Conservation (phyloP, 345 rosid species). For the Capsella bursapastoris region DNA sequence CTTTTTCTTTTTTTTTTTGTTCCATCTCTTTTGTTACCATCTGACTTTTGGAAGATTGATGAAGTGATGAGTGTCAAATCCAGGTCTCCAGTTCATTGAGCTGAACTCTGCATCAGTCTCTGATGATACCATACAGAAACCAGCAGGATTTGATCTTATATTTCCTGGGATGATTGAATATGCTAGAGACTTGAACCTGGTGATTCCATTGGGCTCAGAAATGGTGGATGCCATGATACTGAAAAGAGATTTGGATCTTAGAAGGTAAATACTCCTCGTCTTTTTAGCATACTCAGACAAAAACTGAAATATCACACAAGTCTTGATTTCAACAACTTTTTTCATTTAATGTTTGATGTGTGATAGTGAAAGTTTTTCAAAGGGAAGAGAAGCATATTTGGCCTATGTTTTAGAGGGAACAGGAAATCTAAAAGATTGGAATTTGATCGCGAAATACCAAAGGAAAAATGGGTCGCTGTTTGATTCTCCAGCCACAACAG, state of each 20-base stretch:
- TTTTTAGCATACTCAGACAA: constrained; percentile 4
- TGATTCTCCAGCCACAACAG: constrained; percentile 90
- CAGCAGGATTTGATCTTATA: constrained; percentile 78
- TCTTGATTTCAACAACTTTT: neutral
- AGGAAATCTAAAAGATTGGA: constrained; percentile 62
- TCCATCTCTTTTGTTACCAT: constrained; percentile 2
- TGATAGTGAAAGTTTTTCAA: constrained; percentile 40
- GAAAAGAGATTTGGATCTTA: constrained; percentile 61
- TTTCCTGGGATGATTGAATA: constrained; percentile 82
- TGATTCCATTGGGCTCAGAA: constrained; percentile 57
- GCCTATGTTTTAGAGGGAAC: constrained; percentile 78
- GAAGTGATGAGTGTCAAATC: constrained; percentile 26
- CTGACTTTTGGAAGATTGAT: neutral
- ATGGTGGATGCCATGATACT: constrained; percentile 55
- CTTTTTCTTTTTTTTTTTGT: neutral
- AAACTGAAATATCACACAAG: neutral
- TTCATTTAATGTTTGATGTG: constrained; percentile 34
- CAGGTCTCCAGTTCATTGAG: constrained; percentile 78
- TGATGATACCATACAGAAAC: constrained; percentile 62
- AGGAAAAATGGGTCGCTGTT: constrained; percentile 77
- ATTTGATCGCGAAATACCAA: constrained; percentile 66
- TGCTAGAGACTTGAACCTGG: constrained; percentile 67
- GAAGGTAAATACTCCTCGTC: constrained; percentile 53
- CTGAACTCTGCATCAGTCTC: constrained; percentile 57
- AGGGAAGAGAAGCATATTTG: constrained; percentile 64